Percentiles rank a stretch among this genome's conserved stretches.
These are phyloP conservation scores for Lomentospora prolificans DNA, from an alignment of 2,329 filamentous ascomycete species.

Conservation along the genomic window DNA sequence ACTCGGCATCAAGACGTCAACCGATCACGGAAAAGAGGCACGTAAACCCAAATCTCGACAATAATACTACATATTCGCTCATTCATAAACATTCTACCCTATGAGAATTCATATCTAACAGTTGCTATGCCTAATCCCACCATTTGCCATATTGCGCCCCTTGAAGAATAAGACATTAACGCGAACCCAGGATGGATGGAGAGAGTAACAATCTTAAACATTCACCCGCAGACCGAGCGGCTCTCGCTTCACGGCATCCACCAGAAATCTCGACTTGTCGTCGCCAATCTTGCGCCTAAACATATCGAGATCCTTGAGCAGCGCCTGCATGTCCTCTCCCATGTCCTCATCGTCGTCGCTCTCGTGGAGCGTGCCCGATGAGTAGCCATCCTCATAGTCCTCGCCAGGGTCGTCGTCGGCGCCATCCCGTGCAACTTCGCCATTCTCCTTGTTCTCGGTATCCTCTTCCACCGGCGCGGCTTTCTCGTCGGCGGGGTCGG, in stretches of 20 bases:
- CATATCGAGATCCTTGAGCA: conserved; percentile 69
- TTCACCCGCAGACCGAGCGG: conserved; percentile 37
- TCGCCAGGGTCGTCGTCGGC: conserved; percentile 39
- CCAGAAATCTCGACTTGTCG: conserved; percentile 54
- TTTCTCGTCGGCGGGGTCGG: conserved; percentile 13
- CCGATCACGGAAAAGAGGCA: not conserved
- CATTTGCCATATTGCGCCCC: not conserved
- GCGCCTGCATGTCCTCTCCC: conserved; percentile 75
- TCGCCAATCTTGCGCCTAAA: conserved; percentile 82
- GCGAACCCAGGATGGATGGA: not conserved
- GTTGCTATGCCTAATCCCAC: not conserved
- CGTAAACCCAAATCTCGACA: not conserved
- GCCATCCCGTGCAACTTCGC: conserved; percentile 18
- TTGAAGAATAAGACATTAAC: not conserved
- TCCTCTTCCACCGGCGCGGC: conserved; percentile 15
- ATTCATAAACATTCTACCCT: not conserved
- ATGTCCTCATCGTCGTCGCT: conserved; percentile 48
- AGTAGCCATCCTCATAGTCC: conserved; percentile 50
- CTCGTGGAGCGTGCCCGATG: conserved; percentile 29
- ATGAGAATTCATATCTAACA: not conserved
- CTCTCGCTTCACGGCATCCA: conserved; percentile 47
- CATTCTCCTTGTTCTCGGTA: conserved; percentile 25
- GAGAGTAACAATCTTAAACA: conserved; percentile 15
- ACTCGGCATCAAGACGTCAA: too few relatives aligned
- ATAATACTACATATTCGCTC: not conserved